A percentile compares a stretch with the other conserved stretches of the same genome.
Conservation (phyloP, 78 protist genomes). For the Neovahlkampfia damariscottae region DNA sequence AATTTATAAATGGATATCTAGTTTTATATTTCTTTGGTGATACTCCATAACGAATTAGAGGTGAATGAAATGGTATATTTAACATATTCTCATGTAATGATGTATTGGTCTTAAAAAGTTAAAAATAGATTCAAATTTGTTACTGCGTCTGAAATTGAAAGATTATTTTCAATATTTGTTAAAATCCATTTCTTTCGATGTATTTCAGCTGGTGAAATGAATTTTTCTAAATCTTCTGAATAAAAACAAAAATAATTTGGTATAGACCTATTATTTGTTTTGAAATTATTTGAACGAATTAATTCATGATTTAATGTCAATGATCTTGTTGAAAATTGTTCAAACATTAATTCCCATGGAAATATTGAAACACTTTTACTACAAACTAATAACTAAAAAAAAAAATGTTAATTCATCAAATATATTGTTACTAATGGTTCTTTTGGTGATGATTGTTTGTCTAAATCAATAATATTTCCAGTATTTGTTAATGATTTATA, state of each 20-base stretch:
- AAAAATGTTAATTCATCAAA: background rate
- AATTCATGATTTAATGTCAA: background rate
- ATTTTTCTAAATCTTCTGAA: background rate
- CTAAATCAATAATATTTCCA: no score
- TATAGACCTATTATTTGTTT: background rate
- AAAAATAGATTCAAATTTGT: no score
- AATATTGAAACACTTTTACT: background rate
- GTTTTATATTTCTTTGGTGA: background rate
- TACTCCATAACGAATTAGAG: background rate
- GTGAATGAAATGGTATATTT: background rate
- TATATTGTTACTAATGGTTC: background rate
- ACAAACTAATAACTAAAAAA: background rate
- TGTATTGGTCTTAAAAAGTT: background rate
- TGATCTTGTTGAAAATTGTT: background rate
- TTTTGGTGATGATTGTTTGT: background rate
- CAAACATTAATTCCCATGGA: background rate
- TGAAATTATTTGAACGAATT: background rate
- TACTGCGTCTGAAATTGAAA: no score
- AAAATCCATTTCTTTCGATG: background rate
- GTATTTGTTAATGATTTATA: no score
- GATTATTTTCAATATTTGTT: background rate
- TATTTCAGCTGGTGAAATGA: background rate
- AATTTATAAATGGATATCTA: background rate
- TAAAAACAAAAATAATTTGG: background rate
- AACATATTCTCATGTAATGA: background rate